Evolutionary conservation across 2,329 filamentous ascomycete genomes (phyloP).

Genomic region (Cladobotryum mycophilum): DNA sequence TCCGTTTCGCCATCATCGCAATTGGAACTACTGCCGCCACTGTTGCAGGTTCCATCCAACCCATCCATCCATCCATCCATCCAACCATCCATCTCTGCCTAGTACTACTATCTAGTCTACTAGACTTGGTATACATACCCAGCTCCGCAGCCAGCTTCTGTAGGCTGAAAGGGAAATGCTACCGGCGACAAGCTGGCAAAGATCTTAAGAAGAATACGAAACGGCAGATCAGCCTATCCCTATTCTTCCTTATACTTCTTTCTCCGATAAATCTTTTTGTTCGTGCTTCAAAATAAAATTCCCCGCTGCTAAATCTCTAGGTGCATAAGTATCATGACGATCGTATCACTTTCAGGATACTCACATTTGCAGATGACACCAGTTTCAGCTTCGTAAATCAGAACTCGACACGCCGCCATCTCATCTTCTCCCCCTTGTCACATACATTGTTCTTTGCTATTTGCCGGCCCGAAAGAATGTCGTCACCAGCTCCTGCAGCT

Average conservation of each 20-base stretch:
- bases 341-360: slow-evolving; percentile 27
- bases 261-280: background rate
- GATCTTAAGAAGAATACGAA: too few relatives aligned
- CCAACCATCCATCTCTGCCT: background rate
- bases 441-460: background rate
- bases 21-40: too few relatives aligned
- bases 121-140: too few relatives aligned
- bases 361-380: slow-evolving; percentile 33
- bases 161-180: too few relatives aligned
- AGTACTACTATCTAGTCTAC: background rate
- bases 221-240: too few relatives aligned
- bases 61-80: background rate
- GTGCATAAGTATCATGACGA: slow-evolving; percentile 35
- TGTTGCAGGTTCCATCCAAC: background rate
- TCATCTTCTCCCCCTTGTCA: background rate
- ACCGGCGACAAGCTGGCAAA: too few relatives aligned
- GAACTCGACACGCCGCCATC: background rate
- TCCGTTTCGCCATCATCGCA: too few relatives aligned
- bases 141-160: too few relatives aligned
- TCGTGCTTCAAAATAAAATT: slow-evolving; percentile 4
- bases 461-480: background rate
- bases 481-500: slow-evolving; percentile 8
- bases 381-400: slow-evolving; percentile 5
- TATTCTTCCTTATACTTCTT: background rate
- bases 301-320: slow-evolving; percentile 26